These are phyloP conservation scores for Clavispora vitiphila DNA, from an alignment of 805 yeast species.

Conservation along the genomic window DNA sequence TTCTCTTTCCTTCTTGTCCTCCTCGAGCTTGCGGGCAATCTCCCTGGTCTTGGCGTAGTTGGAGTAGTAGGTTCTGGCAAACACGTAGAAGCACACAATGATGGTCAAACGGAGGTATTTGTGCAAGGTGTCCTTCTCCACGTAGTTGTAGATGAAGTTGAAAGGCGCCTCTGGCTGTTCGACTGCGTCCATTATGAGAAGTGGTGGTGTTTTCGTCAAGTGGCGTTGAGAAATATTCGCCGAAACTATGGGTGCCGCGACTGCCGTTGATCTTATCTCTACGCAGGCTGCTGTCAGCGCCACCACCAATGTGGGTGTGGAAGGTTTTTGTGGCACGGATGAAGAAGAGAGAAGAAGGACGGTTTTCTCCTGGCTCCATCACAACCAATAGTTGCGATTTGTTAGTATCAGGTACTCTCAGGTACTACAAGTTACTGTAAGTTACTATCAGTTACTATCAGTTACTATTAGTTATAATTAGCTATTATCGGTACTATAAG, in stretches of 20 bases:
- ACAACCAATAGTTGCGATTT: too few relatives aligned
- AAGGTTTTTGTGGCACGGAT: too few relatives aligned
- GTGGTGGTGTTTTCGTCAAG: too few relatives aligned
- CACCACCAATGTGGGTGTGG: too few relatives aligned
- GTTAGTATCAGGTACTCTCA: too few relatives aligned
- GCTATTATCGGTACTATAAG: too few relatives aligned
- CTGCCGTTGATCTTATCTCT: neutral
- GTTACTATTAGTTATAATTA: too few relatives aligned
- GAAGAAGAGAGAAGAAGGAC: too few relatives aligned
- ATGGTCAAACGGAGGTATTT: conserved; percentile 44
- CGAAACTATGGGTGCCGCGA: neutral
- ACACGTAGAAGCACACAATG: conserved; percentile 55
- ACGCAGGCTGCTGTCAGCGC: neutral
- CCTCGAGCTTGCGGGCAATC: conserved; percentile 40
- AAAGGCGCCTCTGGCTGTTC: conserved; percentile 7
- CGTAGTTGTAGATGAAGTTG: conserved; percentile 31
- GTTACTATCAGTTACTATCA: too few relatives aligned
- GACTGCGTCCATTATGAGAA: conserved; percentile 1
- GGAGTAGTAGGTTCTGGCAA: conserved; percentile 52
- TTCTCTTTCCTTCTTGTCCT: conserved; percentile 41
- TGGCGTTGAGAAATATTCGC: conserved; percentile 1
- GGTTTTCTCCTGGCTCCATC: too few relatives aligned
- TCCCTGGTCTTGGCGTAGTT: conserved; percentile 56
- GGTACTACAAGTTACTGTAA: too few relatives aligned
- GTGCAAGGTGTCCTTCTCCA: conserved; percentile 38